These are phyloP conservation scores for Polytolypa hystricis DNA, from an alignment of 2,329 filamentous ascomycete genomes.

Conservation along the genomic window DNA sequence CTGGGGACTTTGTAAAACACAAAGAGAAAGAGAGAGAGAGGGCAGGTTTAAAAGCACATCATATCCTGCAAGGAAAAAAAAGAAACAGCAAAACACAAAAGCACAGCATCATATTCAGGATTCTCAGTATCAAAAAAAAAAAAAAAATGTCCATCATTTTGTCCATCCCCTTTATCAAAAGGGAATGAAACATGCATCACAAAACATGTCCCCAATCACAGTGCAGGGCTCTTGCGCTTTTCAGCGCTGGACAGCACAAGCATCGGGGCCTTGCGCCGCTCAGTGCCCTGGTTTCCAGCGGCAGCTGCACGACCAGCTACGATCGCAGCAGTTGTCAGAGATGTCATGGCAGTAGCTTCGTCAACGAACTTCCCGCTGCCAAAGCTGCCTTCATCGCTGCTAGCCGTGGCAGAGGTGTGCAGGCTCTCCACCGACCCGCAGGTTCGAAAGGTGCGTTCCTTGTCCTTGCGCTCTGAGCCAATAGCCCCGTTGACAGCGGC, in stretches of 20 bases:
- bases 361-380: constrained; percentile 46
- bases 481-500: constrained; percentile 75
- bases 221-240: constrained; percentile 69
- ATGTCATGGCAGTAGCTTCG: constrained; percentile 18
- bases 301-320: constrained; percentile 49
- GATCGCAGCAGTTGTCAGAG: constrained; percentile 26
- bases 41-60: no score
- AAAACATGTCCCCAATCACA: constrained; percentile 31
- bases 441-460: constrained; percentile 44
- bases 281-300: constrained; percentile 43
- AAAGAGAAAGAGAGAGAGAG: no score
- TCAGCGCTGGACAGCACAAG: constrained; percentile 80
- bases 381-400: constrained; percentile 48
- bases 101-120: no score
- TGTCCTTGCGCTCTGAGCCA: constrained; percentile 74
- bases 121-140: background rate
- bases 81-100: constrained; percentile 1
- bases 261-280: constrained; percentile 71
- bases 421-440: constrained; percentile 42
- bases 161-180: background rate
- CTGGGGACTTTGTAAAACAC: no score
- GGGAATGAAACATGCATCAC: background rate
- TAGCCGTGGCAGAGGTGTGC: constrained; percentile 52
- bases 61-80: background rate
- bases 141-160: background rate